Base-by-base conservation (phyloP, 1,139 yeast species). In the Pneumocystis oryctolagi region DNA sequence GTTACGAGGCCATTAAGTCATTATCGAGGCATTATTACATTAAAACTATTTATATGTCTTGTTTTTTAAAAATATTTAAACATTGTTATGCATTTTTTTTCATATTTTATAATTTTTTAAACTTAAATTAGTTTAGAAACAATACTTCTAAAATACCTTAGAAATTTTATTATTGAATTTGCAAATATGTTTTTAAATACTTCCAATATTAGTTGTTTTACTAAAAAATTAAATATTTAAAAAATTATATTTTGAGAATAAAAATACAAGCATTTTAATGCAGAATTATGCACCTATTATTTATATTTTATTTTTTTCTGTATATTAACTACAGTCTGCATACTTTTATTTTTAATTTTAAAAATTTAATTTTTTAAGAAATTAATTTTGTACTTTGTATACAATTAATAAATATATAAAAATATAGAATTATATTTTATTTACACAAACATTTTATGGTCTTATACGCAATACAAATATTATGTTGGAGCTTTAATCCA, bases 401-500 rank as follows among this genome's bases (percentile, higher is more conserved):
- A 3, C 12, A 35, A 14, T 35, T 35, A 35, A 35, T 6, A 6
- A 35, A 14, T 9, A 35, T 12, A 16, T 3, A 32, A 32, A 8
- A 5, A 6, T 35, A 3, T 12, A 16, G 16, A 37, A 14, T 14
- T 5, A 16, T 16, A 37, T 14, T 37, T 37, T 37, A 34, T 6
- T 34, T 34, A 34, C 2, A 34, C 6, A 40, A 18, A 6, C 2
- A 6, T 20, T 16, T 8, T 5, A 40, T 6, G 2, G 18, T 8
- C 3, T 5, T 6, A 40, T 3, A 18, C 8, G 3, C 9, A 1
- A 40, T 40, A 16, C 8, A 40, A 2, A n/a, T 3, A 25, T 25
- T 25, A 2, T 47, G 12, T 47, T 47, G 3, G 12, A 20, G 2
- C 12, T 47, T 25, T 47, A 25, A 47, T 30, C 98, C 98, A 92